A percentile compares a stretch with the other conserved stretches of the same genome.
These are phyloP conservation scores for Penicillium sp. DNA, from an alignment of 2,329 filamentous ascomycete species.

Conservation along the genomic window DNA sequence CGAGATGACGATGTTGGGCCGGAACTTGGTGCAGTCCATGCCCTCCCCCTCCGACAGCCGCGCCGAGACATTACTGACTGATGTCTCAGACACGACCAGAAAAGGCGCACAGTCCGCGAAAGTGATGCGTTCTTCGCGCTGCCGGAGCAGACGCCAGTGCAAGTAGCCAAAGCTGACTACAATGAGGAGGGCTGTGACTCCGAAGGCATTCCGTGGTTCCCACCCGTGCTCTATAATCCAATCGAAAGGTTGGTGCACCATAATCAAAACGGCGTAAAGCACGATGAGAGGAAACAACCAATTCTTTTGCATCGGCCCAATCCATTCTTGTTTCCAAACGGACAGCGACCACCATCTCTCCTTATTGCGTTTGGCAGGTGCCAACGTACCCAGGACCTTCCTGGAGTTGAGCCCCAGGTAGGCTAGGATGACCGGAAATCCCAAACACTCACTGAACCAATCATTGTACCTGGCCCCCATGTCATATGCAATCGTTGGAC, in stretches of 20 bases:
- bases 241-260: no score
- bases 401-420: slow-evolving; percentile 64
- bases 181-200: no score
- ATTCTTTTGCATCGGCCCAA: neutral
- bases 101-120: slow-evolving; percentile 53
- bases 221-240: no score
- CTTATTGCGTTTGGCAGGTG: slow-evolving; percentile 41
- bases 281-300: no score
- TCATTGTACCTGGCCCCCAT: slow-evolving; percentile 60
- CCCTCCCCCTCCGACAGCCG: slow-evolving; percentile 51
- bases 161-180: slow-evolving; percentile 1
- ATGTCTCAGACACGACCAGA: slow-evolving; percentile 67
- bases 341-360: neutral
- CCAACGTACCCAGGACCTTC: slow-evolving; percentile 60
- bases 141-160: neutral
- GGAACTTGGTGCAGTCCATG: slow-evolving; percentile 67
- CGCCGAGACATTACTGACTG: slow-evolving; percentile 63
- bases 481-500: slow-evolving; percentile 57
- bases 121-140: slow-evolving; percentile 25
- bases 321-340: neutral
- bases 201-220: no score
- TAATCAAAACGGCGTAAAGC: no score
- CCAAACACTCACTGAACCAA: slow-evolving; percentile 68
- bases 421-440: slow-evolving; percentile 59
- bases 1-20: slow-evolving; percentile 68